Evolutionary conservation across 495 filamentous ascomycete species (phyloP).

Genomic region (Halenospora varia): DNA sequence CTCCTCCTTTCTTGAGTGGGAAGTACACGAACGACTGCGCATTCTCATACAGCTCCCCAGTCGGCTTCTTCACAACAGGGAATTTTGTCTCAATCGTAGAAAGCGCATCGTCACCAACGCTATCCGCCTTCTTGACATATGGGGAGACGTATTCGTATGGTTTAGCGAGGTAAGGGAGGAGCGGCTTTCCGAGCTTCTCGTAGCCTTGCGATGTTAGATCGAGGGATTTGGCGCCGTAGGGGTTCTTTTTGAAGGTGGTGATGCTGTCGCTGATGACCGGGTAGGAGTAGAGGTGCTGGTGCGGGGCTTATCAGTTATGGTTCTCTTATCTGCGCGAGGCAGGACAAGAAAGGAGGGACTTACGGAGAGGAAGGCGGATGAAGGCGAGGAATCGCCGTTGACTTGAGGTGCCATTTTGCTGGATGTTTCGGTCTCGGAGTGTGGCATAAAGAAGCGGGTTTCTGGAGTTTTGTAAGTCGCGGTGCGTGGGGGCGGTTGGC

Average conservation of each 20-base stretch:
- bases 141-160: constrained; percentile 77
- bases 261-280: constrained; percentile 80
- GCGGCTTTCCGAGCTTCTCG: constrained; percentile 59
- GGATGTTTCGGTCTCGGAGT: background rate
- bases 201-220: constrained; percentile 67
- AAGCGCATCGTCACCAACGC: constrained; percentile 71
- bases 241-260: constrained; percentile 69
- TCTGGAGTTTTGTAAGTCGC: background rate
- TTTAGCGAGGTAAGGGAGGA: constrained; percentile 71
- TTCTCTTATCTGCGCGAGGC: constrained; percentile 9
- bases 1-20: constrained; percentile 60
- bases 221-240: constrained; percentile 76
- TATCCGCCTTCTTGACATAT: constrained; percentile 77
- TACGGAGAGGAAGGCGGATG: constrained; percentile 66
- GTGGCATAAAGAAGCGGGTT: constrained; percentile 9
- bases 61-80: constrained; percentile 86
- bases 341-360: too few species aligned
- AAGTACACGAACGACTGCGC: constrained; percentile 60
- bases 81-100: constrained; percentile 70
- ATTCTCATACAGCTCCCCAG: constrained; percentile 65
- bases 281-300: constrained; percentile 86
- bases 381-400: constrained; percentile 60
- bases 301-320: constrained; percentile 8
- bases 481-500: background rate
- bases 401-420: constrained; percentile 43